Conservation (phyloP, 371 early-diverging fungal species). For the Mucor mucedo region DNA sequence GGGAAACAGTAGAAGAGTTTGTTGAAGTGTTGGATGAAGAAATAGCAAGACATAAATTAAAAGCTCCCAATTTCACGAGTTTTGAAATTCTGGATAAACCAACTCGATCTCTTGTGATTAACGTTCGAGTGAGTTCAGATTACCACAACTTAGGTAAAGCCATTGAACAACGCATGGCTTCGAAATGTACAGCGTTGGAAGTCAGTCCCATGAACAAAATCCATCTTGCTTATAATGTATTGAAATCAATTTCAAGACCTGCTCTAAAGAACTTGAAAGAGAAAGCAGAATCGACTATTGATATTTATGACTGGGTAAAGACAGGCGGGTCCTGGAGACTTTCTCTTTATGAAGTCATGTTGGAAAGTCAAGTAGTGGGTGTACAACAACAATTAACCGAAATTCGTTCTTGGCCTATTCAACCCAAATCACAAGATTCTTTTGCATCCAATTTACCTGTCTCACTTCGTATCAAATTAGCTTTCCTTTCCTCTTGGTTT, state of each 20-base stretch:
- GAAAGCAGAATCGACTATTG: slow-evolving; percentile 31
- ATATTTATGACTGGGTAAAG: slow-evolving; percentile 36
- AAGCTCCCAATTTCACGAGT: slow-evolving; percentile 32
- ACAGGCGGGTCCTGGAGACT: slow-evolving; percentile 38
- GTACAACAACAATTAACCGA: slow-evolving; percentile 35
- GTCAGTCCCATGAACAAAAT: slow-evolving; percentile 31
- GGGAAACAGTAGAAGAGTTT: slow-evolving; percentile 31
- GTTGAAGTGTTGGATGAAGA: slow-evolving; percentile 22
- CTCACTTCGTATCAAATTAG: slow-evolving; percentile 33
- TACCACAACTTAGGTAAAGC: slow-evolving; percentile 22
- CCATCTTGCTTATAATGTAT: slow-evolving; percentile 37
- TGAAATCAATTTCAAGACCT: slow-evolving; percentile 27
- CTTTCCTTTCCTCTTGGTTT: slow-evolving; percentile 32
- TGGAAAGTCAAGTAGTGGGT: slow-evolving; percentile 38
- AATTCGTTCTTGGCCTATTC: slow-evolving; percentile 32
- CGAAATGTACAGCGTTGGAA: slow-evolving; percentile 25
- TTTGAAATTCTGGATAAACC: slow-evolving; percentile 36
- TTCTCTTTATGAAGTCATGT: slow-evolving; percentile 38
- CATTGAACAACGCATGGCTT: slow-evolving; percentile 21
- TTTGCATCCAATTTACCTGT: slow-evolving; percentile 26
- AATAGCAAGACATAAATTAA: slow-evolving; percentile 12
- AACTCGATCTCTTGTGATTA: slow-evolving; percentile 31
- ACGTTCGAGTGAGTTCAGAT: slow-evolving; percentile 19
- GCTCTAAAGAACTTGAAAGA: slow-evolving; percentile 31
- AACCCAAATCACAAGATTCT: slow-evolving; percentile 10